Percentiles rank a stretch among this genome's conserved stretches.
phyloP scores from a whole-genome alignment of 352 stramenopile genomes.

The Pythium rhizo-oryzae region DNA sequence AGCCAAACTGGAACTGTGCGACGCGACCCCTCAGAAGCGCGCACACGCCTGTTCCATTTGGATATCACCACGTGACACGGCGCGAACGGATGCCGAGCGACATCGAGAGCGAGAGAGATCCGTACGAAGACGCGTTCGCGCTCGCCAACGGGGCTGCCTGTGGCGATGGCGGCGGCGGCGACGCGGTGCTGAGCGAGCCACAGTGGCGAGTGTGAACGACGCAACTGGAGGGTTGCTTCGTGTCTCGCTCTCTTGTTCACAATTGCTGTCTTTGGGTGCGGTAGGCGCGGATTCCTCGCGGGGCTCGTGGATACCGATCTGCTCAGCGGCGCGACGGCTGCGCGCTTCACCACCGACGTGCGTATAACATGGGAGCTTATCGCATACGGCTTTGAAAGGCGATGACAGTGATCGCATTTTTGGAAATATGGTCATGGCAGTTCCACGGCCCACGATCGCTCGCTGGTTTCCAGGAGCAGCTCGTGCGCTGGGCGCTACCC shows the following conservation, averaged over 20 bases:
- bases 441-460: conserved; percentile 10
- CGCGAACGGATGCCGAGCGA: neutral
- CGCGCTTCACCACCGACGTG: conserved; percentile 25
- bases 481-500: conserved; percentile 17
- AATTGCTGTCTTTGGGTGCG: neutral
- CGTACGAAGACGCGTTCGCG: conserved; percentile 6
- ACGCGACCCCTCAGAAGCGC: too few relatives aligned
- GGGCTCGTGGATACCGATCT: neutral
- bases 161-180: neutral
- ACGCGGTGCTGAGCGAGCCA: conserved; percentile 9
- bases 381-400: conserved; percentile 5
- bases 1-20: too few relatives aligned
- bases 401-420: neutral
- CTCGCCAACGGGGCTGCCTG: neutral
- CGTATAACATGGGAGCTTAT: neutral
- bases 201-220: conserved; percentile 17
- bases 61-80: too few relatives aligned
- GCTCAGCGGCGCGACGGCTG: neutral
- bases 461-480: conserved; percentile 18
- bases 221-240: too few relatives aligned
- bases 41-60: too few relatives aligned
- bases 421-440: neutral
- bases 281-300: conserved; percentile 10
- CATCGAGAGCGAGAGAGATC: neutral
- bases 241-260: neutral